Evolutionary conservation across 2,329 filamentous ascomycete species (phyloP), one percentile per base, ranked within the genome.

Genomic region (Tolypocladium ophioglossoides): DNA sequence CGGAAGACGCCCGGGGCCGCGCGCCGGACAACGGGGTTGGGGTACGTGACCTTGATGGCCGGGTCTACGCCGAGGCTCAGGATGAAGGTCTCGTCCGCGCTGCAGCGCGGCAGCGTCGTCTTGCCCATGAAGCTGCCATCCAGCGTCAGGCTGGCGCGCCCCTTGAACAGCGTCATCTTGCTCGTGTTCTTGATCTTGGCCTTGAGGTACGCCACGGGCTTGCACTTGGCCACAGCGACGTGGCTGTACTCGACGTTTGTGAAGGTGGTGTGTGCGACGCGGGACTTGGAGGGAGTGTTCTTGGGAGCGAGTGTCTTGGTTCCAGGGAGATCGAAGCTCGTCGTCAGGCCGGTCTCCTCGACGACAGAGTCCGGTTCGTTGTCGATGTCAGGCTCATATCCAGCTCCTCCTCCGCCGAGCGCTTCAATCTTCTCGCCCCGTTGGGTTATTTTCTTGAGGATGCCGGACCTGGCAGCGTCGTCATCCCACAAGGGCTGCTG

Each of bases 41-140:
- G 71, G 62, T 84, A 84, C 12, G 64, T 66, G 18, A 84, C 74
- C 51, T 63, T 62, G 59, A 84, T 74, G 7, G 72, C 72, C 4
- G 79, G 78, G 62, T 84, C 80, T 5, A 83, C 70, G 39, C 82
- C 81, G 0, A 84, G 72, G 52, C 71, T 72, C 4, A 84, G 67
- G 20, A 68, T 67, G 62, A 84, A 77, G 3, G 63, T 57, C 55
- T 79, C 77, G 41, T 78, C 77, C 0, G 78, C 68, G 37, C 73
- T 75, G 63, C 79, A 81, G 44, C 76, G 74, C 2, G 79, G 77
- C 30, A 84, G 67, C 0, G 62, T 66, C 0, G 76, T 74, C 56
- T 77, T 78, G 4, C 82, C 80, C 38, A 84, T 66, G 67, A 83
- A 83, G 2, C 73, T 73, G 7, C 78, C 77, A 63, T 84, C 81